Evolutionary conservation across 1,139 yeast species (phyloP).

Genomic region (Protomyces gravidus): DNA sequence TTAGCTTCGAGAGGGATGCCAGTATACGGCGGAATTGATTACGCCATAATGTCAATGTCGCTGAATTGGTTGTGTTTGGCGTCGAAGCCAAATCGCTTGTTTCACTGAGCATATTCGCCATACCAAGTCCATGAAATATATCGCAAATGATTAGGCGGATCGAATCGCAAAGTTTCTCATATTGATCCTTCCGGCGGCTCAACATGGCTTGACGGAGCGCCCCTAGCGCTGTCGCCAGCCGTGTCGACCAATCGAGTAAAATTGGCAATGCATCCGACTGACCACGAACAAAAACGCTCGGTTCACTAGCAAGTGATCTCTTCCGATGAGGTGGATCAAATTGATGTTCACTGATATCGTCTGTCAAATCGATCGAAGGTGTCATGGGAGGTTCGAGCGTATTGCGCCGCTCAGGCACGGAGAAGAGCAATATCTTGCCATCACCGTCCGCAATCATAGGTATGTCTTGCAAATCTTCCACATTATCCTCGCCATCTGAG

Average conservation of each 20-base stretch:
- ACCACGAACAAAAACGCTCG: not conserved
- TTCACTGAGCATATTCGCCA: not conserved
- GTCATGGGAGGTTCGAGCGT: not conserved
- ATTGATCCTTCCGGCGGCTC: not conserved
- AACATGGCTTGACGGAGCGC: not conserved
- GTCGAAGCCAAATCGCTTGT: not conserved
- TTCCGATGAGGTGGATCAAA: too few species aligned
- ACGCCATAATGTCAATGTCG: not conserved
- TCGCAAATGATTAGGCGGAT: not conserved
- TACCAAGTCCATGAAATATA: not conserved
- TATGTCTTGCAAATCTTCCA: not conserved
- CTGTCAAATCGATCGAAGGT: not conserved
- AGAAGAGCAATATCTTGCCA: constrained; percentile 18
- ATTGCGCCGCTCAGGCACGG: constrained; percentile 1
- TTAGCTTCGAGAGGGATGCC: constrained; percentile 14
- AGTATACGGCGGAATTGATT: constrained; percentile 1
- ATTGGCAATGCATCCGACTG: not conserved
- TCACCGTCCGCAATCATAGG: constrained; percentile 2
- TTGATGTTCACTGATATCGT: not conserved
- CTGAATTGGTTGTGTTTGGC: not conserved
- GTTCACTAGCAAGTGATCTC: too few species aligned
- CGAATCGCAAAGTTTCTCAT: not conserved
- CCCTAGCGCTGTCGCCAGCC: not conserved
- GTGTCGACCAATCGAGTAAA: not conserved
- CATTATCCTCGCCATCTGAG: not conserved